Conservation (phyloP, 2,329 filamentous ascomycete genomes). For the Stagonosporopsis rhizophila region DNA sequence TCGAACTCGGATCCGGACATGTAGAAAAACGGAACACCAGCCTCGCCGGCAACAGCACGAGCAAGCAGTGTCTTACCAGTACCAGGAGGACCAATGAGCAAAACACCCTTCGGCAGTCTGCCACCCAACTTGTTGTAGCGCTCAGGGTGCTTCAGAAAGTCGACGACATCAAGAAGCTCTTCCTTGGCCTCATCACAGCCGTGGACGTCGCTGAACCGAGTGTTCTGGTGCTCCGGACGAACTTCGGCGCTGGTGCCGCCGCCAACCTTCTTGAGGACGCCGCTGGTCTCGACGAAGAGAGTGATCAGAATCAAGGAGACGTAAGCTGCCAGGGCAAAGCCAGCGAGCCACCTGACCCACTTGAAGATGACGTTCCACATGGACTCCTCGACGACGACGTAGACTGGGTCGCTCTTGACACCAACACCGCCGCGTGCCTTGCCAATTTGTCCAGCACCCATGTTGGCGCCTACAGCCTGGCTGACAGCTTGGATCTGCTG, state of each 20-base stretch:
- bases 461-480: slow-evolving; percentile 79
- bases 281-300: slow-evolving; percentile 81
- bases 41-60: slow-evolving; percentile 93
- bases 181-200: slow-evolving; percentile 98
- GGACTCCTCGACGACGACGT: slow-evolving; percentile 95
- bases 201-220: slow-evolving; percentile 91
- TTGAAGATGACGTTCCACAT: slow-evolving; percentile 80
- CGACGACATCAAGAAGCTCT: slow-evolving; percentile 94
- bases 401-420: slow-evolving; percentile 82
- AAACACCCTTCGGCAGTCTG: slow-evolving; percentile 94
- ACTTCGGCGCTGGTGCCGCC: slow-evolving; percentile 79
- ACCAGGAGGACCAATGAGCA: slow-evolving; percentile 93
- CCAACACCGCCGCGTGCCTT: slow-evolving; percentile 67
- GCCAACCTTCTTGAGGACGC: slow-evolving; percentile 78
- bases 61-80: slow-evolving; percentile 97
- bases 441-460: slow-evolving; percentile 71
- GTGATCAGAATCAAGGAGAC: slow-evolving; percentile 80
- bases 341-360: slow-evolving; percentile 86
- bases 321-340: slow-evolving; percentile 81
- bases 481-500: slow-evolving; percentile 79
- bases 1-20: slow-evolving; percentile 99
- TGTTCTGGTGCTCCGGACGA: slow-evolving; percentile 90
- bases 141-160: slow-evolving; percentile 92
- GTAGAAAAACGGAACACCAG: slow-evolving; percentile 98
- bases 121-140: slow-evolving; percentile 93